Base-by-base conservation (phyloP, 495 filamentous ascomycete genomes). In the Trichoderma gamsii region DNA sequence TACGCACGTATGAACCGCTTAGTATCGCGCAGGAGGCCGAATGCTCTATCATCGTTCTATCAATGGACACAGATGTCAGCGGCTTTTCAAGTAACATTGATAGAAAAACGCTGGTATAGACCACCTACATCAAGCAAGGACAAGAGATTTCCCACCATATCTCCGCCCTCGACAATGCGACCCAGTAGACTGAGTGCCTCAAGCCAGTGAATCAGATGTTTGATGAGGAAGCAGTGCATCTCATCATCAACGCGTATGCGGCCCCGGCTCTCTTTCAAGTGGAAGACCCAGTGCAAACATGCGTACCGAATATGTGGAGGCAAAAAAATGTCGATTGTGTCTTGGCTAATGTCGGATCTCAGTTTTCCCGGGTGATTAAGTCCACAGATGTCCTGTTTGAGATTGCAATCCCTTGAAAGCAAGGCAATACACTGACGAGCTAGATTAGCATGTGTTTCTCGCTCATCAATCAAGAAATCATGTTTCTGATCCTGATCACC, bases 231-330 rank as follows among this genome's bases (percentile, higher is more conserved):
- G 11, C 41, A 9, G 41, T 72, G 59, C 61, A 72, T 64, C 15
- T 64, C 25, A 23, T 71, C 70, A 11, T 69, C 41, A 65, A 72
- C 71, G 25, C 66, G 21, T 3, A 71, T 43, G 64, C 70, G 3
- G 6, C 35, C 32, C 16, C 67, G 27, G 29, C 49, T 67, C 44
- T 72, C 18, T 59, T 73, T 18, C 12, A 81, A 71, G 67, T 83
- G 78, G 66, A 78, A 67, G 3, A 82, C 74, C 81, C 79, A 83
- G 70, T 79, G 77, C 13, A 70, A 64, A 71, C 76, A 82, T 52
- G 73, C 67, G 65, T 82, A 78, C 32, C 66, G 46, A 41, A 70
- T 29, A 27, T 70, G 43, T 27, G 69, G 65, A 49, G 75, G 65
- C 52, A 77, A 69, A 59, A 72, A 38, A 6, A 18, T 41, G 13